Base-by-base conservation (phyloP, 2,329 filamentous ascomycete genomes). In the Fusarium burgessii region DNA sequence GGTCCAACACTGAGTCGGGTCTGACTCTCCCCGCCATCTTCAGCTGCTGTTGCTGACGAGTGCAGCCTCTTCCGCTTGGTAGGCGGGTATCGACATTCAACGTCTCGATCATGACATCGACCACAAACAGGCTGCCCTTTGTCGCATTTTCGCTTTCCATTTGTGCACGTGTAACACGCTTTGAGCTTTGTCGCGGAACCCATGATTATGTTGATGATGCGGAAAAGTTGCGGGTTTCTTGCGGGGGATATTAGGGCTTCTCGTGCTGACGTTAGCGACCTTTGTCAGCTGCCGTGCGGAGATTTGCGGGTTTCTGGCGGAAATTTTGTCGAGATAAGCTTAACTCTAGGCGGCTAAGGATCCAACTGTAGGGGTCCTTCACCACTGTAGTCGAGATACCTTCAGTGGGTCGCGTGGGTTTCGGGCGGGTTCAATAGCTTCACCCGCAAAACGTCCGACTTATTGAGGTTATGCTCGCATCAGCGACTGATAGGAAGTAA, bases 211-310 rank as follows among this genome's bases (percentile, higher is more conserved):
- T 8, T 6, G 25, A 3, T 52, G 20, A 17, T 33, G 62, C 54
- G 45, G n/a, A 6, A 52, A 20, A 9, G 7, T 13, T 29, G 63
- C 62, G 63, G 63, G 29, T 27, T 52, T 38, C 4, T 14, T 51
- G 36, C 32, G 12, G 32, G 10, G 3, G 35, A 8, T 2, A 13
- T 36, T 43, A 14, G 38, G 32, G 23, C 6, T 23, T 23, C 23
- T 23, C 23, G 23, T 23, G 18, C 10, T 23, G 17, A 25, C 11
- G 47, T 36, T 20, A n/a, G 29, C 14, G 17, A 14, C 32, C 8
- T 64, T 64, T 66, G 62, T 66, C 62, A 66, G 54, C 45, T 12
- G 6, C 5, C 6, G 0, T 18, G 63, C 54, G 62, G 62, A n/a
- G 15, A 3, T 13, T 6, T 38, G 52, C 52, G 60, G 62, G 45